A percentile compares a stretch with the other conserved stretches of the same genome.
Conservation (phyloP, 345 rosid genomes). For the Eucalyptus curtisii region DNA sequence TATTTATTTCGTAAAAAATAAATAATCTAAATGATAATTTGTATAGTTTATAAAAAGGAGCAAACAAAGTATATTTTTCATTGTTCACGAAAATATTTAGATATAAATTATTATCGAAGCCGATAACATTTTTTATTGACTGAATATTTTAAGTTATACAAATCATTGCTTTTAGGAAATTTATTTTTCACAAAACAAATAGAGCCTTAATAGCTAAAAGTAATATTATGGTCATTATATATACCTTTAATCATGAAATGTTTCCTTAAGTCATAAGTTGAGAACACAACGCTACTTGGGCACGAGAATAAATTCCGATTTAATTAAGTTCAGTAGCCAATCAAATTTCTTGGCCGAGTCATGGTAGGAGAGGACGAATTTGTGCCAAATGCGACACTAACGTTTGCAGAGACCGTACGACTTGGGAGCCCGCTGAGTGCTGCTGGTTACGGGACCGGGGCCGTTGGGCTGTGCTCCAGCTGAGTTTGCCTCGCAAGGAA, state of each 20-base stretch:
- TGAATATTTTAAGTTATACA: too few relatives aligned
- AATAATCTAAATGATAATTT: accelerated
- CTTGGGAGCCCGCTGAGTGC: slow-evolving; percentile 22
- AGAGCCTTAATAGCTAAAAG: not conserved
- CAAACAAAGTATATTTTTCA: accelerated
- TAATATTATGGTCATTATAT: not conserved
- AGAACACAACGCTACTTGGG: not conserved
- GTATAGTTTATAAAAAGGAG: not conserved
- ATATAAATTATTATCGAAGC: too few relatives aligned
- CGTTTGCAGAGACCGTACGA: slow-evolving; percentile 4
- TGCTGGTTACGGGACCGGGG: slow-evolving; percentile 32
- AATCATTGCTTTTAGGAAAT: too few relatives aligned
- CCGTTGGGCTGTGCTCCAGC: slow-evolving; percentile 31
- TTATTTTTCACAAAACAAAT: accelerated
- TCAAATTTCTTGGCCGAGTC: not conserved
- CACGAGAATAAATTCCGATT: not conserved
- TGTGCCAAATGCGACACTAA: not conserved
- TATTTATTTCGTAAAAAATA: accelerated
- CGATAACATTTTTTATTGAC: accelerated
- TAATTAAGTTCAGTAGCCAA: not conserved
- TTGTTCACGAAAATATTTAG: accelerated
- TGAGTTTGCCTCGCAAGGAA: slow-evolving; percentile 20
- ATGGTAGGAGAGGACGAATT: not conserved
- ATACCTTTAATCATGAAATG: not conserved
- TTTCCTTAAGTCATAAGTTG: not conserved